These are phyloP conservation scores for Spatholobus suberectus DNA, from an alignment of 306 rosid species.

Conservation along the genomic window DNA sequence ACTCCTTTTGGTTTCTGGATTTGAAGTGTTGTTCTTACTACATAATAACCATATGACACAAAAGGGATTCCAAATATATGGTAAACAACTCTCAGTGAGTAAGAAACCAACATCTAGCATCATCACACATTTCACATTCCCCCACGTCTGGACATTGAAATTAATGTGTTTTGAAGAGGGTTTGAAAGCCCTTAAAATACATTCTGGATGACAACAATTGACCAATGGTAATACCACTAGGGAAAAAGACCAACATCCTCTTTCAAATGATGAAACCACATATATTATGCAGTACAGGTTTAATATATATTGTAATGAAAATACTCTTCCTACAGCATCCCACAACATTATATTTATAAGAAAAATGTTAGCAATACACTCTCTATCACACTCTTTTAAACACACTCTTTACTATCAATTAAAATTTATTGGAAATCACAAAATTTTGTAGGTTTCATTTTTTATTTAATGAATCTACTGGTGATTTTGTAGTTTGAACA, in stretches of 20 bases:
- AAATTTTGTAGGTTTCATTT: no score
- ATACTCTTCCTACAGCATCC: constrained; percentile 1
- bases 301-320: no score
- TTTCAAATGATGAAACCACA: no score
- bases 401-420: no score
- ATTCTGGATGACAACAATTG: neutral
- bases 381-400: no score
- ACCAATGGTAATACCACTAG: neutral
- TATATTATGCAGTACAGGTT: no score
- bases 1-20: neutral
- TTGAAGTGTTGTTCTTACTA: neutral
- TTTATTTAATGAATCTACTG: no score
- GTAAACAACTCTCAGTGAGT: neutral
- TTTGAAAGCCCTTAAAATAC: neutral
- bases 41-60: neutral
- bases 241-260: neutral
- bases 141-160: neutral
- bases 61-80: neutral
- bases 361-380: no score
- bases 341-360: neutral
- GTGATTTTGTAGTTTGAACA: no score
- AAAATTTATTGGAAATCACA: no score
- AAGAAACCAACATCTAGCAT: neutral
- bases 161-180: neutral
- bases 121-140: neutral